Evolutionary conservation across 2,329 filamentous ascomycete species (phyloP).

Genomic region (Pezicula radicicola): DNA sequence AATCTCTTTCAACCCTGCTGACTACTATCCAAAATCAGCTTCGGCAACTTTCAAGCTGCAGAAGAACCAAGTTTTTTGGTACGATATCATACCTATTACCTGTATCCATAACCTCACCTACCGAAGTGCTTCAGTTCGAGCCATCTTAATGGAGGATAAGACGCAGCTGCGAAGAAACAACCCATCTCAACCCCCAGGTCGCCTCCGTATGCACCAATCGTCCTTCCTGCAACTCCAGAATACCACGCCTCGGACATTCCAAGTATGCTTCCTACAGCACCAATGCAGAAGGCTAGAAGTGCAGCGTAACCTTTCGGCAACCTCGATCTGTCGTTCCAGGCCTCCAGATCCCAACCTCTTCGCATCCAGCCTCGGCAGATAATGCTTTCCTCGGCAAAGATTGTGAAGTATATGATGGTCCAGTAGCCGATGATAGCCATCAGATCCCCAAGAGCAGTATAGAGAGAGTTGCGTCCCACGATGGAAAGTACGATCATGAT

Average conservation of each 20-base stretch:
- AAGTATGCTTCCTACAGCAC: conserved; percentile 59
- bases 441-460: conserved; percentile 42
- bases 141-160: conserved; percentile 44
- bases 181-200: conserved; percentile 52
- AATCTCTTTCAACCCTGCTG: too few species aligned
- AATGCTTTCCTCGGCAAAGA: conserved; percentile 62
- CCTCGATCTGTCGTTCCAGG: conserved; percentile 52
- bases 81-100: not conserved
- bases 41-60: not conserved
- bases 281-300: conserved; percentile 56
- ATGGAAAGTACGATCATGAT: conserved; percentile 5
- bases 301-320: conserved; percentile 63
- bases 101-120: conserved; percentile 20
- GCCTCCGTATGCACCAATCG: conserved; percentile 48
- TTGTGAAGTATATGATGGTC: conserved; percentile 51
- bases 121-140: conserved; percentile 45
- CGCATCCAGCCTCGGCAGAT: conserved; percentile 58
- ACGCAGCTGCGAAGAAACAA: conserved; percentile 43
- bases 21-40: not conserved
- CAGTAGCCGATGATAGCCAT: conserved; percentile 56
- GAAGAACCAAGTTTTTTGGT: not conserved
- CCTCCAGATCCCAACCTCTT: conserved; percentile 48
- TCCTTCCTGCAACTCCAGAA: conserved; percentile 59
- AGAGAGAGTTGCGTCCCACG: conserved; percentile 12
- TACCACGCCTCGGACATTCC: conserved; percentile 69